These are phyloP conservation scores for Micractinium conductrix DNA, from an alignment of 139 green algal species.

Conservation along the genomic window DNA sequence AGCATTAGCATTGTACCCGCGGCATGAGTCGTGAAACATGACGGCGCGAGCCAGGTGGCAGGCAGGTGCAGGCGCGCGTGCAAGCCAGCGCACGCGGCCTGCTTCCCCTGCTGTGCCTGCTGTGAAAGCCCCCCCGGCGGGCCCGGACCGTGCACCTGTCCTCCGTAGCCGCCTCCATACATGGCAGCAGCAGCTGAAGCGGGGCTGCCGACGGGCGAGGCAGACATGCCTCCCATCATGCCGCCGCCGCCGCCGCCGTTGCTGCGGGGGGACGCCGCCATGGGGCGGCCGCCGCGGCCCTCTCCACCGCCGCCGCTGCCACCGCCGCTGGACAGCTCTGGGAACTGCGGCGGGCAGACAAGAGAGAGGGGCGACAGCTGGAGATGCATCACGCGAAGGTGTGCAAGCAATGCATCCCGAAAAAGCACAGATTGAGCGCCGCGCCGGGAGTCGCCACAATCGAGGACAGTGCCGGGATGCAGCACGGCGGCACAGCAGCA, in stretches of 20 bases:
- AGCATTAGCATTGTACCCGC: background rate
- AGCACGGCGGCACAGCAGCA: background rate
- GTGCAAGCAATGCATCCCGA: background rate
- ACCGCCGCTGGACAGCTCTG: slow-evolving; percentile 39
- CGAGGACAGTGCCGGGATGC: background rate
- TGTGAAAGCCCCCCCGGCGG: too few species aligned
- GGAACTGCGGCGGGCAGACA: slow-evolving; percentile 35
- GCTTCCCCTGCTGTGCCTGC: background rate
- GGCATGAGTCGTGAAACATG: background rate
- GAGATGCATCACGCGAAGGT: too few species aligned
- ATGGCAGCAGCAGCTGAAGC: slow-evolving; percentile 15
- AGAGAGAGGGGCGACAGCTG: background rate
- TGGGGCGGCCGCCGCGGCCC: background rate
- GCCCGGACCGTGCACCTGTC: slow-evolving; percentile 21
- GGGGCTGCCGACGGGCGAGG: background rate
- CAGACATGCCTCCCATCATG: slow-evolving; percentile 11
- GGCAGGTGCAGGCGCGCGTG: background rate
- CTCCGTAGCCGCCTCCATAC: background rate
- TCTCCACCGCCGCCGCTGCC: slow-evolving; percentile 4
- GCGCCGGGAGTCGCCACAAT: too few species aligned
- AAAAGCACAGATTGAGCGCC: too few species aligned
- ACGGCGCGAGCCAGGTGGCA: background rate
- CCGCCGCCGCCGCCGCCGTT: slow-evolving; percentile 5
- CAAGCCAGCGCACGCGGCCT: background rate
- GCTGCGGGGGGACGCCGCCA: slow-evolving; percentile 19